Evolutionary conservation across 495 filamentous ascomycete genomes (phyloP), one percentile per base, ranked within the genome.

Genomic region (Aspergillus taichungensis): DNA sequence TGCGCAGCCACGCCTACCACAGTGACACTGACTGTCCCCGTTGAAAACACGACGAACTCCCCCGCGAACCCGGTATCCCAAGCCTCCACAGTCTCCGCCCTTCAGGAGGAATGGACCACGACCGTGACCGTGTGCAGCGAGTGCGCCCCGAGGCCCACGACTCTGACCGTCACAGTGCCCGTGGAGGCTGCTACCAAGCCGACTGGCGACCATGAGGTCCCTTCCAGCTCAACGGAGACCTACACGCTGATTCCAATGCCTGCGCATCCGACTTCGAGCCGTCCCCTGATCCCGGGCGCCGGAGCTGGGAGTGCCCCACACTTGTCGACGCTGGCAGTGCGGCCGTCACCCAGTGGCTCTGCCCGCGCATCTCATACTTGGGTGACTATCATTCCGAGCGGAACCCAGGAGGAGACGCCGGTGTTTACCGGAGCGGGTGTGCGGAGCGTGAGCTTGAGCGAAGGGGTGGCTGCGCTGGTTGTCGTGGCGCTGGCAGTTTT

Each of bases 1-100:
- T 75, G 71, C 48, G 67, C 57, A 29, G 55, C 66, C 14, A 66
- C 61, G 8, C 61, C 67, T 0, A 63, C 62, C 1, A 61, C 66
- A 5, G 63, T 70, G 37, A 74, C 68, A n/a, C 54, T 73, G 35
- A 75, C 70, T 32, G 40, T 63, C 35, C 69, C 69, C 27, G 42
- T 38, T 32, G 29, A 49, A 10, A 48, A 45, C 12, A 34, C 52
- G 9, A 24, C 52, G 4, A 42, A 43, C 8, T 34, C 48, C 32
- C 34, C 43, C 10, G 38, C 49, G 9, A 33, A 53, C 10, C 35
- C 39, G n/a, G 11, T 34, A 8, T 24, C 8, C 12, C n/a, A n/a
- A 5, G 27, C 24, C 12, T 47, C 50, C 12, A 44, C 55, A 7
- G 30, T 37, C 13, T 24, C 40, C 6, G 29, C 57, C 13, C 46